These are phyloP conservation scores for Vachellia collinsii DNA, from an alignment of 306 rosid species.

Conservation along the genomic window DNA sequence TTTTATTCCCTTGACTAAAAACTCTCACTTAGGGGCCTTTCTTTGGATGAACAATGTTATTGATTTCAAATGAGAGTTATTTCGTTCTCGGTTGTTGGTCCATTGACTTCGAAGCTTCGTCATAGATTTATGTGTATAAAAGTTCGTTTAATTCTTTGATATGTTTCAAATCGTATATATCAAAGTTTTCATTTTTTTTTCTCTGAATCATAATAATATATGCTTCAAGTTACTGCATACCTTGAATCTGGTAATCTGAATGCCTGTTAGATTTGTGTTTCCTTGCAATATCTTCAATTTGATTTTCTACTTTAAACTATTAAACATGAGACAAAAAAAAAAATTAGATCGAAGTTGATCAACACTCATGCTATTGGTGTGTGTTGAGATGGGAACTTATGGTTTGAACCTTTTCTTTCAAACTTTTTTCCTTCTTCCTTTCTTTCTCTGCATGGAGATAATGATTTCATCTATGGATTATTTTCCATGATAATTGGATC, in stretches of 20 bases:
- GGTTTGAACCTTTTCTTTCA: background rate
- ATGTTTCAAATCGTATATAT: background rate
- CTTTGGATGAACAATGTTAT: background rate
- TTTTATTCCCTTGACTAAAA: background rate
- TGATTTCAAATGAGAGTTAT: background rate
- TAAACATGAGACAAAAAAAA: too few species aligned
- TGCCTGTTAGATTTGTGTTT: background rate
- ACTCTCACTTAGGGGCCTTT: background rate
- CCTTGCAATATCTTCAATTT: constrained; percentile 7
- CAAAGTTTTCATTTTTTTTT: background rate
- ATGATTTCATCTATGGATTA: background rate
- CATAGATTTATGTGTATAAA: background rate
- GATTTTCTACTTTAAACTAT: background rate
- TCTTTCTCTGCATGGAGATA: background rate
- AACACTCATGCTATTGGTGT: background rate
- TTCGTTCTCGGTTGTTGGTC: background rate
- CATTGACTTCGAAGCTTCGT: background rate
- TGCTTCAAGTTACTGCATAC: background rate
- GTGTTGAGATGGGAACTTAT: background rate
- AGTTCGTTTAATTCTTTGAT: background rate
- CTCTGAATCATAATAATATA: background rate
- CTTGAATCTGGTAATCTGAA: constrained; percentile 15
- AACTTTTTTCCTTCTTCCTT: background rate
- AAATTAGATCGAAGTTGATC: background rate
- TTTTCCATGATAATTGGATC: background rate